These are phyloP conservation scores for Blepharisma japonicum DNA, from an alignment of 73 alveolate species.

Conservation along the genomic window DNA sequence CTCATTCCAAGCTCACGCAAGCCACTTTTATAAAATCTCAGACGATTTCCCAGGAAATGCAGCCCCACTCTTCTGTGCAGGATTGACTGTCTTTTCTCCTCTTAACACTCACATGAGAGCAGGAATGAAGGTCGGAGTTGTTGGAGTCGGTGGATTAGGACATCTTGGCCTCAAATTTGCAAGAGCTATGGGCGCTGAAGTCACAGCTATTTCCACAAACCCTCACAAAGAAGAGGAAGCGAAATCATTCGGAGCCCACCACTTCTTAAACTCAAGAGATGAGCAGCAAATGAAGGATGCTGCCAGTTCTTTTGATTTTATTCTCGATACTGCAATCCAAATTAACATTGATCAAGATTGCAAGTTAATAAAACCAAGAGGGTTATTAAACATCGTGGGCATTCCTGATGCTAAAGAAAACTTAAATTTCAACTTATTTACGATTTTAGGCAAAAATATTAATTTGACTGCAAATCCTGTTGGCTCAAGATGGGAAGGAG, in stretches of 20 bases:
- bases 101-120: conserved; percentile 54
- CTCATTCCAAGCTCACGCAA: conserved; percentile 59
- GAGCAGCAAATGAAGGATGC: conserved; percentile 48
- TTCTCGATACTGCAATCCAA: conserved; percentile 49
- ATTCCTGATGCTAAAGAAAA: conserved; percentile 47
- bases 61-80: conserved; percentile 84
- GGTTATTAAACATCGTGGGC: conserved; percentile 55
- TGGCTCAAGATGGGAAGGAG: conserved; percentile 58
- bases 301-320: conserved; percentile 44
- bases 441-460: conserved; percentile 42
- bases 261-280: conserved; percentile 51
- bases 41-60: conserved; percentile 47
- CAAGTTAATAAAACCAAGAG: conserved; percentile 37
- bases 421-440: conserved; percentile 39
- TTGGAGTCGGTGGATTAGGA: conserved; percentile 79
- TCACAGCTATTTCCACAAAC: conserved; percentile 62
- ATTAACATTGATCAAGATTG: conserved; percentile 31
- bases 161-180: conserved; percentile 75
- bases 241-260: conserved; percentile 69
- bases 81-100: conserved; percentile 76
- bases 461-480: conserved; percentile 43
- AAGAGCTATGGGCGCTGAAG: conserved; percentile 48
- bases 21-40: conserved; percentile 59
- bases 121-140: conserved; percentile 61
- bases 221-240: conserved; percentile 53